Evolutionary conservation across 257 asterid species (phyloP), one percentile per base, ranked within the genome.

Genomic region (Fraxinus quadrangulata): DNA sequence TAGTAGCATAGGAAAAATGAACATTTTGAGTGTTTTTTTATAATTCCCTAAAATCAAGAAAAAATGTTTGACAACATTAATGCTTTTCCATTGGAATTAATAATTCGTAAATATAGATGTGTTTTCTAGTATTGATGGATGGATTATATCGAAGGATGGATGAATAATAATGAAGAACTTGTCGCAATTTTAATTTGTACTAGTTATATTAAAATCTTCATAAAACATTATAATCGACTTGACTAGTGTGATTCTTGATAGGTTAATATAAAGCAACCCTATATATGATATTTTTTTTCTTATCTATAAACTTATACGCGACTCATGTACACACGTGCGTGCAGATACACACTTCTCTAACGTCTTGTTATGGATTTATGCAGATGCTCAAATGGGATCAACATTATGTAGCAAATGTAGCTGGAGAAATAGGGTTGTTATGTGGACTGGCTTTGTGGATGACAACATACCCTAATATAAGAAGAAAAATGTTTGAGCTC

Each of bases 331-430:
- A 13, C 51, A 0, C 12, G 6, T 0, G 1, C 13, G 3, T 12
- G 0, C 10, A 8, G 11, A 5, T 6, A 8, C 26, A 19, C 24
- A 42, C 7, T n/a, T 17, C 28, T 56, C 51, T 61, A 61, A 61
- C 17, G 23, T 21, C 26, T 14, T 40, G 6, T 42, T 31, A 6
- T 66, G 47, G 13, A 19, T 39, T 51, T 11, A 7, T 79, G 81
- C 86, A 94, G 99, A 84, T 90, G 87, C 59, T 92, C 54, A 83
- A 84, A 86, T 94, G 99, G 99, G 95, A 90, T 71, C 93, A 86
- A 72, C 89, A 88, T 76, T 92, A 92, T 82, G 94, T 91, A 49
- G 88, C 97, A 81, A 92, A 94, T 83, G 78, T 95, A 84, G 94
- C 99, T 19, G 99, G 99, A 78, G 99, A 95, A 79, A 83, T 95